Percentiles rank a stretch among this genome's conserved stretches.
phyloP scores from a whole-genome alignment of 495 filamentous ascomycete genomes.

The Penicillium paxilli region DNA sequence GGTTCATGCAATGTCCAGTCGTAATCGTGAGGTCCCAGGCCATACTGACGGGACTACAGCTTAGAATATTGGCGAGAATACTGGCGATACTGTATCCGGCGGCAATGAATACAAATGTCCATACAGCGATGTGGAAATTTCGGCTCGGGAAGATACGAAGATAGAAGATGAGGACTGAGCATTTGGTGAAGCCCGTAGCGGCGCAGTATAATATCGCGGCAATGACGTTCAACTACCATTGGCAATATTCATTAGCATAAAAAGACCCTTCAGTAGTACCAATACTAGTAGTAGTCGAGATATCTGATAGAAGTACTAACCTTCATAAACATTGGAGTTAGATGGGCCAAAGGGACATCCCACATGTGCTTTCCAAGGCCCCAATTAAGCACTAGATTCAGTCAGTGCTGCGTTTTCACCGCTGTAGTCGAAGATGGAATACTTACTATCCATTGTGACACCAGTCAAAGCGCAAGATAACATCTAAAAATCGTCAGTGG shows the following conservation, averaged over 20 bases:
- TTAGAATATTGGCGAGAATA: slow-evolving; percentile 33
- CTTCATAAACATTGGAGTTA: slow-evolving; percentile 18
- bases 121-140: slow-evolving; percentile 33
- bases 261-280: too few species aligned
- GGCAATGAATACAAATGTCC: slow-evolving; percentile 33
- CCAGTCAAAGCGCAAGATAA: slow-evolving; percentile 28
- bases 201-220: slow-evolving; percentile 37
- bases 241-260: neutral
- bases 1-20: slow-evolving; percentile 27
- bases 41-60: slow-evolving; percentile 31
- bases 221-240: slow-evolving; percentile 23
- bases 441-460: slow-evolving; percentile 30
- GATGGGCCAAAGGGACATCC: slow-evolving; percentile 18
- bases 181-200: slow-evolving; percentile 38
- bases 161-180: slow-evolving; percentile 50
- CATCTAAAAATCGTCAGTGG: slow-evolving; percentile 4
- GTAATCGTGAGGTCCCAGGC: slow-evolving; percentile 30
- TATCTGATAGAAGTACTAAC: slow-evolving; percentile 2
- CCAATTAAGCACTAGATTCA: slow-evolving; percentile 23
- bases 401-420: slow-evolving; percentile 2
- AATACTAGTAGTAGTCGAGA: too few species aligned
- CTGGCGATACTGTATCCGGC: slow-evolving; percentile 35
- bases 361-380: slow-evolving; percentile 35
- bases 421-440: neutral
- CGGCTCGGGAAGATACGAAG: slow-evolving; percentile 46